phyloP scores from a whole-genome alignment of 1,139 yeast genomes.

The Yamadazyma oceani region DNA sequence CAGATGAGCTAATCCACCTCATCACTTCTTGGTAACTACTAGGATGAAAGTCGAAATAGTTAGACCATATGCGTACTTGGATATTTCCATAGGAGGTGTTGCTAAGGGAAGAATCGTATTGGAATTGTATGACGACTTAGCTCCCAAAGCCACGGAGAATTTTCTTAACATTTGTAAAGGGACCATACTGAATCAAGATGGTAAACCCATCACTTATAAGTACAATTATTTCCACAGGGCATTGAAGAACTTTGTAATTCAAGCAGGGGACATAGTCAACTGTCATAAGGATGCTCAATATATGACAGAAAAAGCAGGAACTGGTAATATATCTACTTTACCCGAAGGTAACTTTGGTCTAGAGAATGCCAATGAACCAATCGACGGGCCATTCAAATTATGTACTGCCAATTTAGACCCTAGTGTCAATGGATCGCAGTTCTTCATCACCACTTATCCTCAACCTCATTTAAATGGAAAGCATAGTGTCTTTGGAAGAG shows the following conservation, averaged over 20 bases:
- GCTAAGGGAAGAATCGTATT: conserved; percentile 64
- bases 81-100: conserved; percentile 49
- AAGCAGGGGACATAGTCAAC: conserved; percentile 62
- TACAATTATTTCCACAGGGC: conserved; percentile 63
- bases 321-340: conserved; percentile 52
- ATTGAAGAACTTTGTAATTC: conserved; percentile 76
- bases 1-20: too few species aligned
- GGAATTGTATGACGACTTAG: conserved; percentile 50
- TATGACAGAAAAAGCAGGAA: conserved; percentile 42
- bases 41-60: conserved; percentile 35
- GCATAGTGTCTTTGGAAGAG: conserved; percentile 76
- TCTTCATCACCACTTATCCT: conserved; percentile 72
- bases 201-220: conserved; percentile 28
- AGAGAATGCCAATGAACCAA: conserved; percentile 53
- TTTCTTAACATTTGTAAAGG: conserved; percentile 46
- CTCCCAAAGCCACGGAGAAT: conserved; percentile 61
- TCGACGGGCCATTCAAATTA: conserved; percentile 50
- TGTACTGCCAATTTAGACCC: conserved; percentile 70
- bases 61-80: conserved; percentile 51
- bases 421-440: conserved; percentile 69
- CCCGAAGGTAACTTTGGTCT: conserved; percentile 49
- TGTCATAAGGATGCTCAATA: conserved; percentile 28
- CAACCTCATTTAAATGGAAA: conserved; percentile 74
- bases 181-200: conserved; percentile 17
- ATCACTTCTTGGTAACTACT: too few species aligned